Evolutionary conservation across 2,329 filamentous ascomycete genomes (phyloP).

Genomic region (Paramyrothecium roridum): DNA sequence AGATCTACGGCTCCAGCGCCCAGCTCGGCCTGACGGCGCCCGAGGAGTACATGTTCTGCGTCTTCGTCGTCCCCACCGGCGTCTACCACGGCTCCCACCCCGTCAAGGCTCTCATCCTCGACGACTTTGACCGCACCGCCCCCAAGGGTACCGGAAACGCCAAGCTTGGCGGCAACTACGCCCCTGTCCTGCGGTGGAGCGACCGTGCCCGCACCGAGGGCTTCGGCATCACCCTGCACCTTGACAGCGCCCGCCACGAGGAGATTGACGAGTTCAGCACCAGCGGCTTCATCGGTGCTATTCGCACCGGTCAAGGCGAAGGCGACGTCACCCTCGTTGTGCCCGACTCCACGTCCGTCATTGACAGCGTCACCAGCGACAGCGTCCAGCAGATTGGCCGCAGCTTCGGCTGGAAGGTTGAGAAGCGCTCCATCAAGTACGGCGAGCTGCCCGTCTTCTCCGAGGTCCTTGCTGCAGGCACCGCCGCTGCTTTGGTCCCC

Average conservation of each 20-base stretch:
- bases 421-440: conserved; percentile 68
- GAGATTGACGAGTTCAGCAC: conserved; percentile 97
- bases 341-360: conserved; percentile 85
- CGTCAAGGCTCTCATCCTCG: conserved; percentile 82
- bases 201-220: conserved; percentile 76
- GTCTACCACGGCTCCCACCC: conserved; percentile 91
- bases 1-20: conserved; percentile 82
- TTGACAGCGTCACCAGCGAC: conserved; percentile 80
- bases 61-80: conserved; percentile 88
- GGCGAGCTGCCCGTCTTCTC: conserved; percentile 49
- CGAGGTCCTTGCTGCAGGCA: conserved; percentile 90
- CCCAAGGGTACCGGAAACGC: conserved; percentile 85
- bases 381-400: conserved; percentile 73
- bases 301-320: conserved; percentile 52
- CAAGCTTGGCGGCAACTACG: conserved; percentile 97
- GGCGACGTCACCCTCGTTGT: conserved; percentile 70
- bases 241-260: conserved; percentile 79
- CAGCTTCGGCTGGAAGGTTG: conserved; percentile 80
- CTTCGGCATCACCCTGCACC: conserved; percentile 90
- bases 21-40: conserved; percentile 84
- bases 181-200: conserved; percentile 83
- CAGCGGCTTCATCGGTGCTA: conserved; percentile 84
- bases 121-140: conserved; percentile 92
- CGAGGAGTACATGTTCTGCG: conserved; percentile 87
- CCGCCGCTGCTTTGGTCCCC: conserved; percentile 85